Conservation (phyloP, 2,329 filamentous ascomycete species). For the Diplodia sapinea region DNA sequence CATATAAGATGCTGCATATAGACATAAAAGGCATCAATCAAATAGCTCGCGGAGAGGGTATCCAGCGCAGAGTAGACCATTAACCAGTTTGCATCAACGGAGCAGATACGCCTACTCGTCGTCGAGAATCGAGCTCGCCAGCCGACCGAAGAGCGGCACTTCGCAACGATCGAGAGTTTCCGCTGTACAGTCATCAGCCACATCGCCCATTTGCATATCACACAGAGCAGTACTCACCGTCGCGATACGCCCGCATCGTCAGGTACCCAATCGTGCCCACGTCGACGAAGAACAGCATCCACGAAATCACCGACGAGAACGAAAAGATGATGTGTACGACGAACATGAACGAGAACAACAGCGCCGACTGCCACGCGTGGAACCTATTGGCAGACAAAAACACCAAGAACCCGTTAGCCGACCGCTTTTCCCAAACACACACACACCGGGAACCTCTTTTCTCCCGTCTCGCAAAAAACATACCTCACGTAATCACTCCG, state of each 20-base stretch:
- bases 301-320: conserved; percentile 83
- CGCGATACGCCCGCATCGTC: conserved; percentile 78
- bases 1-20: neutral
- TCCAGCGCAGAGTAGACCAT: conserved; percentile 5
- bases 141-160: conserved; percentile 80
- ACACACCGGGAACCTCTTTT: too few relatives aligned
- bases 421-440: too few relatives aligned
- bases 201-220: neutral
- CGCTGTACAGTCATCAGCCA: conserved; percentile 49
- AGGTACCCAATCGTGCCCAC: conserved; percentile 77
- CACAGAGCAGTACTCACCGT: conserved; percentile 60
- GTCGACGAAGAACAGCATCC: conserved; percentile 80
- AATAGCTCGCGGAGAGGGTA: conserved; percentile 16
- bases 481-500: conserved; percentile 97
- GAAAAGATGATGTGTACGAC: conserved; percentile 84
- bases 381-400: conserved; percentile 63
- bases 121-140: conserved; percentile 89
- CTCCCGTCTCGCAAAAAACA: conserved; percentile 36
- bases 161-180: conserved; percentile 74
- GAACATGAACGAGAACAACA: conserved; percentile 76
- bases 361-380: conserved; percentile 92
- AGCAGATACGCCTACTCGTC: conserved; percentile 65
- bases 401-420: neutral
- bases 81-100: neutral
- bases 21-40: conserved; percentile 19